Base-by-base conservation (phyloP, 495 filamentous ascomycete genomes). In the Talaromyces wortmannii region DNA sequence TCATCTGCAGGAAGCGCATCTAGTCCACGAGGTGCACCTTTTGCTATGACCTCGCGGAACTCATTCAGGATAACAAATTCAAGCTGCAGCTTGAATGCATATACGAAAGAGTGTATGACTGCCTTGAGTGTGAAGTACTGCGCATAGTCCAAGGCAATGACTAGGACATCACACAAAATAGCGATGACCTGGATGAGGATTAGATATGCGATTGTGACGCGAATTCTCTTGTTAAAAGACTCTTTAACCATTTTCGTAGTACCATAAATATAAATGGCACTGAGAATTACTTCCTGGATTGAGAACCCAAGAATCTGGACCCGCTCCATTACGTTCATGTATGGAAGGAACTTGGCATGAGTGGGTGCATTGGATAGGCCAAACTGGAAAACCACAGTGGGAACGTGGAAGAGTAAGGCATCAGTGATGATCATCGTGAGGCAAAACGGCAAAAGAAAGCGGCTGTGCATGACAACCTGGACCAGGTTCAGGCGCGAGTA, bases 291-390 rank as follows among this genome's bases (percentile, higher is more conserved):
- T 59, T 80, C 77, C 57, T 80, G 76, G 7, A 76, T 30, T 47
- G 60, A 72, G 61, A 80, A 79, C 45, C 63, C 61, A 31, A 70
- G 67, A 50, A 78, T 66, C 58, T 80, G 76, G 16, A 78, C 64
- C 48, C 71, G 71, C 55, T 79, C 76, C 60, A 70, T 71, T 55
- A 75, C 50, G 42, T 59, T 60, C 59, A 61, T 74, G 66, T 47
- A 63, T 56, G 32, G 63, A 56, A 49, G 57, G 48, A 55, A 73
- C 51, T 57, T 60, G 61, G 13, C 52, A 29, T 52, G 48, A 11
- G 42, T 56, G 29, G 55, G 57, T n/a, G 57, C 44, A 32, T 60
- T 57, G n/a, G 57, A 45, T 47, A 29, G 59, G 45, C 57, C 57
- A 16, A 48, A 58, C 12, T 47, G 56, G 42, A 60, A 42, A 40